Percentiles rank a stretch among this genome's conserved stretches.
Conservation (phyloP, 108 stramenopile species). For the Cyclostephanos invisitatus region DNA sequence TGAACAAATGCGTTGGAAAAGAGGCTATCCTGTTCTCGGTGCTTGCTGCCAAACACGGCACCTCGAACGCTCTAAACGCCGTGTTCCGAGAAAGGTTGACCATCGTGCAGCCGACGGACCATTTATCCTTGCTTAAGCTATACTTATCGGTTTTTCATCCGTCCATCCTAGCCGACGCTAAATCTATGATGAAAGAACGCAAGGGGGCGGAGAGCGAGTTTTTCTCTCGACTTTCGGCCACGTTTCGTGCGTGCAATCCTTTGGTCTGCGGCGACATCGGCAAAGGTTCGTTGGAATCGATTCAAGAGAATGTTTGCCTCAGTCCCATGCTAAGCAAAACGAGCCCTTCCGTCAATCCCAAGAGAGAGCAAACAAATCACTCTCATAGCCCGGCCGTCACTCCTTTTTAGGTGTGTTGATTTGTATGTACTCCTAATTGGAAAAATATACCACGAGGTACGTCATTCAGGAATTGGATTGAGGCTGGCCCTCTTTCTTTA, state of each 20-base stretch:
- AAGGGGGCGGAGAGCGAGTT: constrained; percentile 13
- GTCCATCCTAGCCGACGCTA: constrained; percentile 1
- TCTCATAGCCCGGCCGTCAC: constrained; percentile 10
- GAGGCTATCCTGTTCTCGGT: constrained; percentile 29
- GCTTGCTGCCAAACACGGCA: constrained; percentile 14
- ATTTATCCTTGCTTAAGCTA: constrained; percentile 18
- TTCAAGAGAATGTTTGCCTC: neutral
- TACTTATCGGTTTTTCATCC: constrained; percentile 28
- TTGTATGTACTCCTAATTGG: too few species aligned
- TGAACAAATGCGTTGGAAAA: constrained; percentile 12
- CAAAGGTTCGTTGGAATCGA: neutral
- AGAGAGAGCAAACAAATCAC: neutral
- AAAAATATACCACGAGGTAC: too few species aligned
- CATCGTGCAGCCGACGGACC: constrained; percentile 8
- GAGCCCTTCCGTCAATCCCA: constrained; percentile 7
- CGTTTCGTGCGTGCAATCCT: constrained; percentile 21
- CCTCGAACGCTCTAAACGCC: constrained; percentile 17
- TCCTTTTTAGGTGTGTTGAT: neutral
- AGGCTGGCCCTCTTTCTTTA: too few species aligned
- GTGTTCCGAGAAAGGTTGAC: constrained; percentile 13
- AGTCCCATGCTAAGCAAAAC: neutral
- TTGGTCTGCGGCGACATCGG: constrained; percentile 12
- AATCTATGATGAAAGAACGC: constrained; percentile 14
- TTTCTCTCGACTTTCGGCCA: constrained; percentile 10
- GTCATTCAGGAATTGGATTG: too few species aligned